phyloP scores from a whole-genome alignment of 75 land plant species.

The Selaginella tamariscina region DNA sequence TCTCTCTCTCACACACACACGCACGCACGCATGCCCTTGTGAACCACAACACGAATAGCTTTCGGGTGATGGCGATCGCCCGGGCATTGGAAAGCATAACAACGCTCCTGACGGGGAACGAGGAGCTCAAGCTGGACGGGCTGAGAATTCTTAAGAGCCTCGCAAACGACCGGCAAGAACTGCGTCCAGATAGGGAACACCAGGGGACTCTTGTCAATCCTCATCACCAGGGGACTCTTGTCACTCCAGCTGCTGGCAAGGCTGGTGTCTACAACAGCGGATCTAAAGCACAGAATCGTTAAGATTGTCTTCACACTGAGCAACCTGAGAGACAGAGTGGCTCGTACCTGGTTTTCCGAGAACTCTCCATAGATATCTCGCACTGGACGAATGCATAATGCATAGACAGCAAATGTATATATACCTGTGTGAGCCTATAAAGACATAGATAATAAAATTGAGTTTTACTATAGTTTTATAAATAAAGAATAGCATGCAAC shows the following conservation, averaged over 20 bases:
- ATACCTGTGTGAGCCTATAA: no score
- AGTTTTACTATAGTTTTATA: no score
- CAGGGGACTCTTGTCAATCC: slow-evolving; percentile 17
- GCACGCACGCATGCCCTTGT: no score
- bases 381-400: background rate
- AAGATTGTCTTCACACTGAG: background rate
- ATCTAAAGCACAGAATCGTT: background rate
- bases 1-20: no score
- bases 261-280: background rate
- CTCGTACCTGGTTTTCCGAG: background rate
- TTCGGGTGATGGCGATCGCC: slow-evolving; percentile 56
- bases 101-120: slow-evolving; percentile 35
- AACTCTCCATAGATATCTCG: background rate
- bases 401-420: no score
- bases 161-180: slow-evolving; percentile 15
- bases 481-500: no score
- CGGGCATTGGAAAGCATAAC: slow-evolving; percentile 70
- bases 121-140: slow-evolving; percentile 16
- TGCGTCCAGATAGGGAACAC: slow-evolving; percentile 23
- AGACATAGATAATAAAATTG: no score
- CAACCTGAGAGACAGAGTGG: background rate
- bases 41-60: slow-evolving; percentile 35
- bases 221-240: slow-evolving; percentile 4
- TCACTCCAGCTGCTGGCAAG: background rate
- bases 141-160: slow-evolving; percentile 21